phyloP scores from a whole-genome alignment of 768 basidiomycete species.

The Auricularia sp. region DNA sequence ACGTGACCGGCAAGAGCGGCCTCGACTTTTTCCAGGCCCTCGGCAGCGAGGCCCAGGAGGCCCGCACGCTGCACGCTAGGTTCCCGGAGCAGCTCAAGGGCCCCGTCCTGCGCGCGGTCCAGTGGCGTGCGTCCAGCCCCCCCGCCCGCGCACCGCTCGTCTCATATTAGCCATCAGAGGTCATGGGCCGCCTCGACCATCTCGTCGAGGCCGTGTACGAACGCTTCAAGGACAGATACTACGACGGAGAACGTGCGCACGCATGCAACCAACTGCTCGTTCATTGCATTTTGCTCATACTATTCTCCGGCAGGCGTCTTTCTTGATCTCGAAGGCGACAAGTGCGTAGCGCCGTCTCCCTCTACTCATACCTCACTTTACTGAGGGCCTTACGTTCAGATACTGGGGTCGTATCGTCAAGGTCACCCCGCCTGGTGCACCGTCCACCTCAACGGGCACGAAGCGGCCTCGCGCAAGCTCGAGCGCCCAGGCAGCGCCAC shows the following conservation, averaged over 20 bases:
- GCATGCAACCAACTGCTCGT: conserved; percentile 5
- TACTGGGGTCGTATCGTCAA: conserved; percentile 75
- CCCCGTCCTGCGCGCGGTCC: conserved; percentile 82
- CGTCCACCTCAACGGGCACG: conserved; percentile 28
- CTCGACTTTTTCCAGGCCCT: conserved; percentile 92
- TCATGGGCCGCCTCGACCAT: conserved; percentile 91
- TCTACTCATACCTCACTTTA: conserved; percentile 1
- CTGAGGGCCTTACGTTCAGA: conserved; percentile 27
- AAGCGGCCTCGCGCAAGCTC: conserved; percentile 18
- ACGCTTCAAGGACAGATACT: conserved; percentile 94
- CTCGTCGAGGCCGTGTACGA: conserved; percentile 92
- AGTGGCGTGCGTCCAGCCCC: conserved; percentile 74
- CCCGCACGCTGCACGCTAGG: conserved; percentile 75
- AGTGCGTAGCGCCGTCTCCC: conserved; percentile 37
- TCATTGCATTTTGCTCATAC: conserved; percentile 8
- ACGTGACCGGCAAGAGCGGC: conserved; percentile 89
- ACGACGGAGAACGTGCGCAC: conserved; percentile 75
- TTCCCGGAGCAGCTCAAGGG: conserved; percentile 91
- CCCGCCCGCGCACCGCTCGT: conserved; percentile 12
- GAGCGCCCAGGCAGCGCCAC: conserved; percentile 20
- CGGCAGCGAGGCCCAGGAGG: conserved; percentile 84
- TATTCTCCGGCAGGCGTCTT: conserved; percentile 51
- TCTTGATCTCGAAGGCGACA: conserved; percentile 79
- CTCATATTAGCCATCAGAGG: conserved; percentile 46
- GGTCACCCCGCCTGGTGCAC: conserved; percentile 58